A percentile compares a stretch with the other conserved stretches of the same genome.
Conservation (phyloP, 2,329 filamentous ascomycete genomes). For the Trematosphaeria pertusa region DNA sequence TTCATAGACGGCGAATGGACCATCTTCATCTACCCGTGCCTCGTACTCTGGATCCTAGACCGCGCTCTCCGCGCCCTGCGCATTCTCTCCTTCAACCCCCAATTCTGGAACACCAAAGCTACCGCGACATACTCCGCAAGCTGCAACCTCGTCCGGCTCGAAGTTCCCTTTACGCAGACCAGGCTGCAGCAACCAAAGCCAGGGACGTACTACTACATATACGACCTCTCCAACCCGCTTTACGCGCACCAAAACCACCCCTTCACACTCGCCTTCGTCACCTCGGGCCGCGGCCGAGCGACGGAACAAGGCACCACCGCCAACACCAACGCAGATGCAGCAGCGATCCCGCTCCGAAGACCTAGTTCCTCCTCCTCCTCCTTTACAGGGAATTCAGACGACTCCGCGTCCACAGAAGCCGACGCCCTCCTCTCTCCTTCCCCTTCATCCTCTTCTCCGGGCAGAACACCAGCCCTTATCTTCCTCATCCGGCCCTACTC, state of each 20-base stretch:
- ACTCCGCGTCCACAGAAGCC: conserved; percentile 31
- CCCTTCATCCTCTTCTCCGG: neutral
- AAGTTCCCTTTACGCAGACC: conserved; percentile 48
- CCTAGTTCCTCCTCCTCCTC: conserved; percentile 14
- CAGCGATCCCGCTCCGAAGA: too few relatives aligned
- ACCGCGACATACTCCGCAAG: conserved; percentile 52
- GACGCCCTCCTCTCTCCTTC: conserved; percentile 35
- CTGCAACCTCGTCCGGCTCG: conserved; percentile 57
- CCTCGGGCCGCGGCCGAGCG: conserved; percentile 1
- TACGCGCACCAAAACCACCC: conserved; percentile 59
- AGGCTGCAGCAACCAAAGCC: conserved; percentile 48
- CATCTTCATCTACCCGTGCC: conserved; percentile 58
- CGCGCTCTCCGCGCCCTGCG: conserved; percentile 56
- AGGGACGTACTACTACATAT: conserved; percentile 60
- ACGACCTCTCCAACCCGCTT: conserved; percentile 52
- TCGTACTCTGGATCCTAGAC: conserved; percentile 59
- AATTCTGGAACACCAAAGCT: conserved; percentile 44
- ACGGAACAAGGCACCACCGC: neutral
- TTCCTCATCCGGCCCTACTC: conserved; percentile 61
- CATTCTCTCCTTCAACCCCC: conserved; percentile 53
- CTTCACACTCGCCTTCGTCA: conserved; percentile 46
- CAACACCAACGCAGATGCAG: neutral
- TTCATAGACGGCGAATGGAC: conserved; percentile 58
- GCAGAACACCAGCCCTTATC: conserved; percentile 44
- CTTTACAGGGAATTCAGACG: too few relatives aligned